Evolutionary conservation across 306 rosid genomes (phyloP).

Genomic region (Mucuna pruriens): DNA sequence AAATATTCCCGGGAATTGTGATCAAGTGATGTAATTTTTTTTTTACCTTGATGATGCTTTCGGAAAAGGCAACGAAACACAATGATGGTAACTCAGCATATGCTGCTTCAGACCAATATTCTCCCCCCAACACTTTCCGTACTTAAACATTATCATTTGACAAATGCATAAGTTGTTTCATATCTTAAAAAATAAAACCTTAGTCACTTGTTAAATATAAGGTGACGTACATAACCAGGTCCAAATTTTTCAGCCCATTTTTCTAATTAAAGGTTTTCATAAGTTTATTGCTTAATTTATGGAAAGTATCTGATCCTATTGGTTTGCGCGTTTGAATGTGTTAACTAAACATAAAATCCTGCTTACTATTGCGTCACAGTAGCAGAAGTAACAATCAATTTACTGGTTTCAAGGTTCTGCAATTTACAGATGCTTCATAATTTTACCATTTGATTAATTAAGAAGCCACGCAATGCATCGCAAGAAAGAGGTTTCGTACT

Average conservation of each 20-base stretch:
- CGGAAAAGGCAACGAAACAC: constrained; percentile 31
- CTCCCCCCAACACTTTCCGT: constrained; percentile 29
- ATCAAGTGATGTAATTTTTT: constrained; percentile 27
- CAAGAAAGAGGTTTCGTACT: constrained; percentile 9
- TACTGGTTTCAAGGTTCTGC: constrained; percentile 23
- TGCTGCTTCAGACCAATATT: constrained; percentile 46
- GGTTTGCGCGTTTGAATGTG: background rate
- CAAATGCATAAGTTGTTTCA: background rate
- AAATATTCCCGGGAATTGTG: constrained; percentile 31
- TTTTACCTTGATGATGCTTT: constrained; percentile 43
- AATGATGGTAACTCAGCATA: constrained; percentile 43
- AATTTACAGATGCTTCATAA: constrained; percentile 20
- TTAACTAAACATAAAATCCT: background rate
- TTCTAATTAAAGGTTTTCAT: background rate
- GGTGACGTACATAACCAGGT: background rate
- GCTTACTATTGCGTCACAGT: constrained; percentile 1
- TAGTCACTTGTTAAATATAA: background rate
- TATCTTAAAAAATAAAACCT: background rate
- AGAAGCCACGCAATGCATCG: constrained; percentile 22
- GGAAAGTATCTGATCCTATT: background rate
- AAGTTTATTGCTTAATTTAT: background rate
- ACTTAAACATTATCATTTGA: constrained; percentile 38
- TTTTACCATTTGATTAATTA: constrained; percentile 27
- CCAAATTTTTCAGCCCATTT: background rate
- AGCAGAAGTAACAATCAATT: constrained; percentile 25